Base-by-base conservation (phyloP, 805 yeast species). In the Huiozyma sinensis region DNA sequence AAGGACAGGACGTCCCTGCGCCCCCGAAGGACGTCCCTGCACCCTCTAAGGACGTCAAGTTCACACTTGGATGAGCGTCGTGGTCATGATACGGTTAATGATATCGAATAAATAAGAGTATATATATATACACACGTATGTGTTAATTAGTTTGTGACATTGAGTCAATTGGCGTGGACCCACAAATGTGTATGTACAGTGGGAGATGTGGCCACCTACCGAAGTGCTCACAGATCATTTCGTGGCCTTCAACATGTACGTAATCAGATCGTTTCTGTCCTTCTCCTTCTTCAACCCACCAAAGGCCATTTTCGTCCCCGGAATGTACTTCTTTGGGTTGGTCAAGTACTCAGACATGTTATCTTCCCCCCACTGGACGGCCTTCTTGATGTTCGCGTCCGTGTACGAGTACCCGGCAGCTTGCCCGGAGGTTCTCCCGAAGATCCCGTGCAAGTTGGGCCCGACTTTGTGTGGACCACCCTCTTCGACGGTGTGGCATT, bases 291-390 rank as follows among this genome's bases (percentile, higher is more conserved):
- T 92, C 72, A 92, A 80, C 76, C 98, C 98, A 75, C 96, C 98
- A 63, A 90, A 92, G 55, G 98, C 97, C 98, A 92, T 92, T 84
- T 92, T 92, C 76, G 97, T 92, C 71, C 98, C 98, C 68, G 98
- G 98, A 60, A 92, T 88, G 78, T 88, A 92, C 77, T 92, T 92
- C 94, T 92, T 92, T 75, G 98, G 98, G 85, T 92, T 92, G 73
- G 84, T 95, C 71, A 92, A 80, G 83, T 92, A 92, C 70, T 85
- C 95, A 60, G 83, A 76, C 83, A 92, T 78, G 69, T 87, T 77
- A 67, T 88, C 88, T 65, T 80, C 88, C 55, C 64, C 58, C 98
- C 98, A 92, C 48, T 60, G 58, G 52, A 92, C 95, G 65, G 88
- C 94, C 74, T 88, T 88, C 76, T 82, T 83, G 79, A 86, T 85